A percentile compares a stretch with the other conserved stretches of the same genome.
phyloP scores from a whole-genome alignment of 805 yeast genomes.

The Candida koratica region DNA sequence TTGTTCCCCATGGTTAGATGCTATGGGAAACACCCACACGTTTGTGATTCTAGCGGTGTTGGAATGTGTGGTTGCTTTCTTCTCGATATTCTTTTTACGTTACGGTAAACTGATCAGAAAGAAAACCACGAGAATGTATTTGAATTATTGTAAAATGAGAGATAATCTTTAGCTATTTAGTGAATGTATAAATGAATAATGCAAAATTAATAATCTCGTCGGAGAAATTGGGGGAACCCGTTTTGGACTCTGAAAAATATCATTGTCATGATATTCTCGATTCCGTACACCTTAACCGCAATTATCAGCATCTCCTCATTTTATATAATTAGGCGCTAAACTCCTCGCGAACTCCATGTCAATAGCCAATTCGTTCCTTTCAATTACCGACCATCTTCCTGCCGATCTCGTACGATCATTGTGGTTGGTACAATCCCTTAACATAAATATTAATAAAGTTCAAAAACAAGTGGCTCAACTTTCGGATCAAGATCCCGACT shows the following conservation, averaged over 20 bases:
- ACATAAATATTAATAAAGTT: constrained; percentile 23
- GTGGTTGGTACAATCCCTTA: constrained; percentile 40
- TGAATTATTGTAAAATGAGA: constrained; percentile 25
- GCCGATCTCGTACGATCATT: constrained; percentile 41
- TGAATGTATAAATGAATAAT: constrained; percentile 1
- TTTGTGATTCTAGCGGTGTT: constrained; percentile 34
- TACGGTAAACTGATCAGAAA: constrained; percentile 33
- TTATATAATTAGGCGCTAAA: too few relatives aligned
- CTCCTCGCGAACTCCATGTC: constrained; percentile 1
- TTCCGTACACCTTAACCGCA: too few relatives aligned
- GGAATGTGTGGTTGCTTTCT: constrained; percentile 30
- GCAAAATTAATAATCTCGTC: too few relatives aligned
- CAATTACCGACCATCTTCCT: constrained; percentile 43
- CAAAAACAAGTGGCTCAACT: constrained; percentile 8
- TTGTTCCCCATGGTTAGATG: constrained; percentile 37
- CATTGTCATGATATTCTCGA: too few relatives aligned
- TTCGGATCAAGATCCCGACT: background rate
- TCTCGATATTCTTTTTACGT: constrained; percentile 27
- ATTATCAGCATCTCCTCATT: background rate
- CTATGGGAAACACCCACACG: constrained; percentile 34
- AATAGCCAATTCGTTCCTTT: constrained; percentile 32
- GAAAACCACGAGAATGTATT: constrained; percentile 32
- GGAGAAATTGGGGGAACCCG: too few relatives aligned
- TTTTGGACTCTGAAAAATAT: too few relatives aligned
- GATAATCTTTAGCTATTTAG: constrained; percentile 15